These are phyloP conservation scores for Fusarium sp. DNA, from an alignment of 2,329 filamentous ascomycete species.

Conservation along the genomic window DNA sequence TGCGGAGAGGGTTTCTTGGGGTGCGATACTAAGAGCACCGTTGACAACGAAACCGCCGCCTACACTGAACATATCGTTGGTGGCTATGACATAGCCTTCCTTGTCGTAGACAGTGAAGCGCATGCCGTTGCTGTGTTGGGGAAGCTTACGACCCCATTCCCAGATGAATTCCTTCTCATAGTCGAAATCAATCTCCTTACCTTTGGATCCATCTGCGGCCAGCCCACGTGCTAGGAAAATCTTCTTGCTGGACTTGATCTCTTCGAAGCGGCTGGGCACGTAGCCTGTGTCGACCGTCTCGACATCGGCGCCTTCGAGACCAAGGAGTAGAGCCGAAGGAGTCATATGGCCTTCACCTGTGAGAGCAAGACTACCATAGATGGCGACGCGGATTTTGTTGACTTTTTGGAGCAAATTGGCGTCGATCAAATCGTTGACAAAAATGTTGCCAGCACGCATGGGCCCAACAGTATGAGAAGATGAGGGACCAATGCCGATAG, in stretches of 20 bases:
- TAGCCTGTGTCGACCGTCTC: slow-evolving; percentile 60
- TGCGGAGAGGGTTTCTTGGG: slow-evolving; percentile 33
- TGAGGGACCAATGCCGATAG: slow-evolving; percentile 61
- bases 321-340: slow-evolving; percentile 58
- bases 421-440: slow-evolving; percentile 57
- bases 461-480: slow-evolving; percentile 62
- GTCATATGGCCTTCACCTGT: slow-evolving; percentile 64
- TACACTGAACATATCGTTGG: slow-evolving; percentile 61
- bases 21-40: slow-evolving; percentile 56
- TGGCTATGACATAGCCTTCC: slow-evolving; percentile 56
- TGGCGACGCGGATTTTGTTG: slow-evolving; percentile 57
- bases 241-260: slow-evolving; percentile 58
- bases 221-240: slow-evolving; percentile 55
- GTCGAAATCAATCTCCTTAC: slow-evolving; percentile 58
- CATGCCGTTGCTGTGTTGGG: slow-evolving; percentile 62
- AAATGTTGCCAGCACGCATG: slow-evolving; percentile 62
- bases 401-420: slow-evolving; percentile 56
- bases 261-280: slow-evolving; percentile 55
- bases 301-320: slow-evolving; percentile 59
- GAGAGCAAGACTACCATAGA: slow-evolving; percentile 60
- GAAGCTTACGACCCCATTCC: slow-evolving; percentile 62
- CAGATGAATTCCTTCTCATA: slow-evolving; percentile 60
- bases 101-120: slow-evolving; percentile 60
- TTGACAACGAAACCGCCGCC: slow-evolving; percentile 64
- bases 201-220: slow-evolving; percentile 45